Percentiles rank a stretch among this genome's conserved stretches.
Evolutionary conservation across 305 asterid species (phyloP).

Genomic region (Withania somnifera): DNA sequence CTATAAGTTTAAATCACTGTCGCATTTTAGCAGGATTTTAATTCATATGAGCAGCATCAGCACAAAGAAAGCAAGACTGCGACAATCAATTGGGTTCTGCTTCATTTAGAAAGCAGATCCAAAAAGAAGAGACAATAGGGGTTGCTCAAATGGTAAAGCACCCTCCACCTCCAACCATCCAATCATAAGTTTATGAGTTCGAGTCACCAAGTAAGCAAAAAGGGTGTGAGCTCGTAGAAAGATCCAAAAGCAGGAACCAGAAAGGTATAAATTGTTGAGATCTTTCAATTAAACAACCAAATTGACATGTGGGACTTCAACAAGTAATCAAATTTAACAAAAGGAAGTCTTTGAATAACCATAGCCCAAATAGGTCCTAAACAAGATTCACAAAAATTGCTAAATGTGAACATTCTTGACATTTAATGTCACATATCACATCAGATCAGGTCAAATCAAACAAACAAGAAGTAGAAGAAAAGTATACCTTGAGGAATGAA

Average conservation of each 20-base stretch:
- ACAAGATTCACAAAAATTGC: neutral
- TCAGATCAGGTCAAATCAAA: conserved; percentile 10
- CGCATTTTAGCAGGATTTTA: neutral
- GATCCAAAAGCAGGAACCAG: neutral
- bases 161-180: no score
- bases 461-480: neutral
- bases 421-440: neutral
- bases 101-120: neutral
- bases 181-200: no score
- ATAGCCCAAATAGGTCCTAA: neutral
- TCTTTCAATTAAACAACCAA: neutral
- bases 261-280: neutral
- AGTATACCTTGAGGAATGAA: conserved; percentile 34
- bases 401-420: neutral
- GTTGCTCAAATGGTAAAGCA: no score
- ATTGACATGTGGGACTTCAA: neutral
- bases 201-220: no score
- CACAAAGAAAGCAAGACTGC: neutral
- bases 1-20: neutral
- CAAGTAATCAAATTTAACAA: neutral
- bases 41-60: neutral
- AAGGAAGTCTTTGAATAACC: neutral
- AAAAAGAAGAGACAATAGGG: neutral
- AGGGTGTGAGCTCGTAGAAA: no score
- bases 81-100: neutral